These are phyloP conservation scores for Sphaerobolus stellatus DNA, from an alignment of 1,284 basidiomycete species.

Conservation along the genomic window DNA sequence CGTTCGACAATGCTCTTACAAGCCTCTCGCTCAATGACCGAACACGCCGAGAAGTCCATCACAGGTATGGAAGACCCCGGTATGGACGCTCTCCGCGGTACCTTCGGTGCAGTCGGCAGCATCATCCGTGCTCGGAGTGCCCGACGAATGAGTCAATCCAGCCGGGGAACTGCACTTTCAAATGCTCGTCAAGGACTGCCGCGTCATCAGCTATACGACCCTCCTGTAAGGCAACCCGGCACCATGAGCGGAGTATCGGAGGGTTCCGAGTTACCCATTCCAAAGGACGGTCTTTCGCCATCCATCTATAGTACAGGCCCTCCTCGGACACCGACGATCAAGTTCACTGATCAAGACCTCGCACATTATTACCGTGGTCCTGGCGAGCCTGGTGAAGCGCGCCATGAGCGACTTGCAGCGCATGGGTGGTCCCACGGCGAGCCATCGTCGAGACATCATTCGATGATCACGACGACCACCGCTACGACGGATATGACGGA, in stretches of 20 bases:
- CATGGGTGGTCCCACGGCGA: background rate
- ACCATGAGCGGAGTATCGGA: background rate
- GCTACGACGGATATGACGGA: too few species aligned
- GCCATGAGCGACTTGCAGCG: slow-evolving; percentile 52
- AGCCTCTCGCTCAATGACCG: slow-evolving; percentile 67
- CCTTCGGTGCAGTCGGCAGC: slow-evolving; percentile 84
- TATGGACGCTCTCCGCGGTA: slow-evolving; percentile 86
- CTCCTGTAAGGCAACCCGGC: slow-evolving; percentile 48
- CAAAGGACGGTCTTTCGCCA: background rate
- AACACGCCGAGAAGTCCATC: slow-evolving; percentile 37
- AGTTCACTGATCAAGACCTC: slow-evolving; percentile 69
- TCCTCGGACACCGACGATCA: slow-evolving; percentile 59
- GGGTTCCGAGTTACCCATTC: too few species aligned
- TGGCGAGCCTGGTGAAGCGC: slow-evolving; percentile 41
- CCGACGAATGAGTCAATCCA: slow-evolving; percentile 60
- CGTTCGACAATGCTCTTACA: slow-evolving; percentile 83
- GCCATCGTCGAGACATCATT: background rate
- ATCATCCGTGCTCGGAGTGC: slow-evolving; percentile 82
- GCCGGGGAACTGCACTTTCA: slow-evolving; percentile 32
- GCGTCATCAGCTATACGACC: slow-evolving; percentile 80
- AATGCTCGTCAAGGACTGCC: slow-evolving; percentile 47
- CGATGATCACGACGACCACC: too few species aligned
- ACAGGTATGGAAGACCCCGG: slow-evolving; percentile 72
- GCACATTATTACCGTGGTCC: slow-evolving; percentile 66
- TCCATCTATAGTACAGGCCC: background rate